phyloP scores from a whole-genome alignment of 225 moss, liverwort and hornwort genomes.

The Physcomitrium patens region DNA sequence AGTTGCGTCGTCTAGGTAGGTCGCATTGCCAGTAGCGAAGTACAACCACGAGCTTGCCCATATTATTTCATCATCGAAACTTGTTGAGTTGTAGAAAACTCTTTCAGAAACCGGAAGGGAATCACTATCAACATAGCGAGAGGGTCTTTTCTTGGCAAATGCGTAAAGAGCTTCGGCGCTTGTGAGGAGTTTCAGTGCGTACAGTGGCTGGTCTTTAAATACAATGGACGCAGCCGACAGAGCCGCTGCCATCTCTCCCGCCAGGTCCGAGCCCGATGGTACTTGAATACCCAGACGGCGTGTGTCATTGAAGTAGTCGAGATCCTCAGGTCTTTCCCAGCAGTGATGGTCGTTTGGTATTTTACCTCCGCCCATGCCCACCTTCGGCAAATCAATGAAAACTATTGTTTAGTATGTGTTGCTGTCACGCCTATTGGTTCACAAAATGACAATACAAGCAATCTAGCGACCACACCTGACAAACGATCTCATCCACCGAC shows the following conservation, averaged over 20 bases:
- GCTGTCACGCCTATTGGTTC: neutral
- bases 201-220: conserved; percentile 53
- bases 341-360: conserved; percentile 73
- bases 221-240: conserved; percentile 85
- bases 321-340: conserved; percentile 87
- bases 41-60: conserved; percentile 87
- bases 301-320: conserved; percentile 48
- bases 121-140: neutral
- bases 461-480: conserved; percentile 37
- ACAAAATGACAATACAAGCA: neutral
- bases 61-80: conserved; percentile 69
- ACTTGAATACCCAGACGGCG: conserved; percentile 52
- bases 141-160: conserved; percentile 43
- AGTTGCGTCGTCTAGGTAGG: conserved; percentile 64
- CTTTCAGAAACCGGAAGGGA: conserved; percentile 29
- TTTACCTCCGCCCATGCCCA: conserved; percentile 47
- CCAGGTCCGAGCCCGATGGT: conserved; percentile 65
- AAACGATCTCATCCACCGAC: conserved; percentile 41
- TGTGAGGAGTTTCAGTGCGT: conserved; percentile 40
- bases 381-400: conserved; percentile 32
- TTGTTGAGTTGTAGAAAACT: conserved; percentile 64
- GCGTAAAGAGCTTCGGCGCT: conserved; percentile 59
- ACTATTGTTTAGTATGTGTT: neutral
- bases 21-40: conserved; percentile 75
- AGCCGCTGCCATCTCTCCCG: conserved; percentile 89